Percentiles rank a stretch among this genome's conserved stretches.
These are phyloP conservation scores for Clarkia xantiana DNA, from an alignment of 345 rosid species.

Conservation along the genomic window DNA sequence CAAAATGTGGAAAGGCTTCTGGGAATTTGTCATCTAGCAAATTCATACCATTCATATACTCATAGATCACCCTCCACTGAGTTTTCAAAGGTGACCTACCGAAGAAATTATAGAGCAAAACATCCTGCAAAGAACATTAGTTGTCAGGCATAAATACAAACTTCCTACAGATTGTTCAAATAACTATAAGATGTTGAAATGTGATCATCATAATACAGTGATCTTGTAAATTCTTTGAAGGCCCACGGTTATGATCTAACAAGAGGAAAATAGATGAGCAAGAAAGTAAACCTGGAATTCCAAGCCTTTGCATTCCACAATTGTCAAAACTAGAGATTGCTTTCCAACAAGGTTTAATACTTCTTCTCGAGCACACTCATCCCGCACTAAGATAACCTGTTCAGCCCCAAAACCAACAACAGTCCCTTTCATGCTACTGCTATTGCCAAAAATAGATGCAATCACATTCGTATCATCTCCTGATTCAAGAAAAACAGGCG, in stretches of 20 bases:
- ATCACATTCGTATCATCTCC: conserved; percentile 20
- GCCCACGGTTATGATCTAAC: not conserved
- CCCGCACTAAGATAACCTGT: conserved; percentile 12
- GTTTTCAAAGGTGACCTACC: conserved; percentile 27
- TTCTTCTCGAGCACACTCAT: conserved; percentile 2
- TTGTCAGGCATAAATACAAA: not conserved
- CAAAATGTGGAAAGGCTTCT: conserved; percentile 16
- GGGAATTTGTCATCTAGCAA: conserved; percentile 4
- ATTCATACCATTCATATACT: conserved; percentile 13
- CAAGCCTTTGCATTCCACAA: conserved; percentile 10
- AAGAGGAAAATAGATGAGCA: no score
- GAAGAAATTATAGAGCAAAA: conserved; percentile 37
- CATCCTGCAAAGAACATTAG: conserved; percentile 20
- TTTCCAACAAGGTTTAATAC: conserved; percentile 1
- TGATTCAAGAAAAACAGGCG: conserved; percentile 29
- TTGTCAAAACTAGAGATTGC: conserved; percentile 1
- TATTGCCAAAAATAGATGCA: conserved; percentile 27
- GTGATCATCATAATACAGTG: no score
- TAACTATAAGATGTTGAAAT: not conserved
- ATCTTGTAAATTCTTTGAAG: not conserved
- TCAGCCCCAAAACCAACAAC: conserved; percentile 4
- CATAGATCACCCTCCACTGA: conserved; percentile 40
- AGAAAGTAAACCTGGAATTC: conserved; percentile 10
- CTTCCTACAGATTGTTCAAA: no score
- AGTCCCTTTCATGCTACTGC: not conserved